Conservation (phyloP, 805 yeast genomes). For the Zygoascus flipseniorum region DNA sequence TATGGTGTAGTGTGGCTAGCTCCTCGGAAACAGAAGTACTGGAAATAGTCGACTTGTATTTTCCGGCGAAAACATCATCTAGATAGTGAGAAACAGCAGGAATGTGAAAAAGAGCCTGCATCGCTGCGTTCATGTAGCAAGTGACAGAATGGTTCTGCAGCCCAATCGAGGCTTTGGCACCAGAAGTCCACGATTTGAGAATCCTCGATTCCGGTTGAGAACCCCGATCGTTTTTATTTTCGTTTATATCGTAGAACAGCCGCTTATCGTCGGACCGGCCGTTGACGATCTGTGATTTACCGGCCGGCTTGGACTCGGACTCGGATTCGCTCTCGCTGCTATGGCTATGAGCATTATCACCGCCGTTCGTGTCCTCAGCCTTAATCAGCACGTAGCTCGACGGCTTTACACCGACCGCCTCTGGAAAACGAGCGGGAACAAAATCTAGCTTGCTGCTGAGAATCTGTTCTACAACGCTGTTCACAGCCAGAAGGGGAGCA, state of each 20-base stretch:
- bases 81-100: constrained; percentile 87
- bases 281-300: background rate
- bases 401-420: constrained; percentile 38
- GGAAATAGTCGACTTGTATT: constrained; percentile 23
- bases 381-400: constrained; percentile 40
- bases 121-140: constrained; percentile 92
- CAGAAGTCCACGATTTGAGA: constrained; percentile 51
- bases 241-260: constrained; percentile 51
- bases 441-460: constrained; percentile 31
- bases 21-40: constrained; percentile 23
- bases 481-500: constrained; percentile 2
- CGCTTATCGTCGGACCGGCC: background rate
- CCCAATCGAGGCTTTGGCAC: constrained; percentile 49
- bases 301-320: constrained; percentile 2
- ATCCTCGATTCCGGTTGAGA: constrained; percentile 51
- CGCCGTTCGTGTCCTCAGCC: background rate
- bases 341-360: background rate
- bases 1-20: constrained; percentile 22
- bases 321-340: constrained; percentile 5
- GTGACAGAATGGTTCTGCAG: constrained; percentile 88
- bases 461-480: constrained; percentile 12
- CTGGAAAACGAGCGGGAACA: constrained; percentile 51
- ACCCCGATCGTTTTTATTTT: constrained; percentile 52
- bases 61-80: constrained; percentile 48
- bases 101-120: constrained; percentile 81